phyloP scores from a whole-genome alignment of 441 rosid genomes.

The Melastoma candidum region DNA sequence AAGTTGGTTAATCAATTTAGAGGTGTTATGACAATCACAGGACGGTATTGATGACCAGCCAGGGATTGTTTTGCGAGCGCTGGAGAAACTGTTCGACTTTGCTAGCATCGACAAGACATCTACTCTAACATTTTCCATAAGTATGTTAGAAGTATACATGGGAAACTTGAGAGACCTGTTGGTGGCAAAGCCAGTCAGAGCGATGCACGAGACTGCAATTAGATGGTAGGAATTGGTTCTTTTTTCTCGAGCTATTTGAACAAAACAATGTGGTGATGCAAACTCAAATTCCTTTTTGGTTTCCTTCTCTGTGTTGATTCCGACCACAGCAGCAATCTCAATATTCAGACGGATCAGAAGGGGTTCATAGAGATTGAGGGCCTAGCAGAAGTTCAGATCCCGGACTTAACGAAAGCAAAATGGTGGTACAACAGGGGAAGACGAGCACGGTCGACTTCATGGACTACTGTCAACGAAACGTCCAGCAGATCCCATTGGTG shows the following conservation, averaged over 20 bases:
- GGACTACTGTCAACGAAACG: slow-evolving; percentile 81
- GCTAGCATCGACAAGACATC: slow-evolving; percentile 34
- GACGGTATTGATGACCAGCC: slow-evolving; percentile 63
- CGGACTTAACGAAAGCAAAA: slow-evolving; percentile 50
- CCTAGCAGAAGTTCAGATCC: slow-evolving; percentile 57
- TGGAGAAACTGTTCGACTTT: slow-evolving; percentile 52
- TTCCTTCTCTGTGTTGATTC: slow-evolving; percentile 10
- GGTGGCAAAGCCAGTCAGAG: slow-evolving; percentile 41
- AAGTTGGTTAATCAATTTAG: too few relatives aligned
- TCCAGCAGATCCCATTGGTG: slow-evolving; percentile 97
- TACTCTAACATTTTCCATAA: slow-evolving; percentile 55
- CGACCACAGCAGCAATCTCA: slow-evolving; percentile 56
- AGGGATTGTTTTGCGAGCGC: slow-evolving; percentile 69
- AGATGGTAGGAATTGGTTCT: slow-evolving; percentile 34
- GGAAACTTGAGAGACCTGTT: slow-evolving; percentile 75
- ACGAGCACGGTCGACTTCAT: slow-evolving; percentile 66
- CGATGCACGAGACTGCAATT: slow-evolving; percentile 28
- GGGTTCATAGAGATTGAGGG: slow-evolving; percentile 75
- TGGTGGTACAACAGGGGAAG: slow-evolving; percentile 81
- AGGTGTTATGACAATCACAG: slow-evolving; percentile 18
- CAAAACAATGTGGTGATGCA: neutral
- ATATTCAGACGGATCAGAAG: slow-evolving; percentile 78
- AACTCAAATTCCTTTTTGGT: neutral
- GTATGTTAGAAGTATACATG: slow-evolving; percentile 94
- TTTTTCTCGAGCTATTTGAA: too few relatives aligned